Conservation (phyloP, 1,139 yeast genomes). For the Saccharomyces hybrid region DNA sequence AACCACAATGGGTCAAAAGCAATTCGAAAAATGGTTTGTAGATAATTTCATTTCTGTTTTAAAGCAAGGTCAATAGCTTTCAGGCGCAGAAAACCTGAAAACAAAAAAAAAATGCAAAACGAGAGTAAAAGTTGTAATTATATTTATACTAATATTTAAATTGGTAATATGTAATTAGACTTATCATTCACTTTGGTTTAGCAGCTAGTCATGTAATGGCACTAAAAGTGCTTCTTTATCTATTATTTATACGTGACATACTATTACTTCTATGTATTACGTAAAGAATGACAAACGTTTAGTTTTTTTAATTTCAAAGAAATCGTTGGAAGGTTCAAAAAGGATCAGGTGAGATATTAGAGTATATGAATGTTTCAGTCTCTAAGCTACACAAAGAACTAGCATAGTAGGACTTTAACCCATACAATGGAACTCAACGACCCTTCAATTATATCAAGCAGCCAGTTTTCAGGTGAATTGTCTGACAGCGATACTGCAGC, state of each 20-base stretch:
- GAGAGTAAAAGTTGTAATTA: neutral
- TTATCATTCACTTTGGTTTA: neutral
- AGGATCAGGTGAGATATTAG: neutral
- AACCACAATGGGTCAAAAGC: constrained; percentile 46
- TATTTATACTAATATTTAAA: neutral
- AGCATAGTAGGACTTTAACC: neutral
- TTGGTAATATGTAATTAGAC: neutral
- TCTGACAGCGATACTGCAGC: neutral
- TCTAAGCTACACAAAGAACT: neutral
- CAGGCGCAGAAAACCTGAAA: neutral
- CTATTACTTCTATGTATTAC: neutral
- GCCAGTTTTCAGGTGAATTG: neutral
- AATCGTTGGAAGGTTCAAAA: neutral
- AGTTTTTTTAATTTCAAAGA: neutral
- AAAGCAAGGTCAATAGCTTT: neutral
- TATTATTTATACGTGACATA: neutral
- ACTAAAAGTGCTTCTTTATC: neutral
- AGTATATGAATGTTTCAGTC: neutral
- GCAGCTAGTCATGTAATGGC: neutral
- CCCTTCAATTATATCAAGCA: constrained; percentile 4
- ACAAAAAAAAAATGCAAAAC: neutral
- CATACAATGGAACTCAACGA: constrained; percentile 4
- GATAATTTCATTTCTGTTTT: neutral
- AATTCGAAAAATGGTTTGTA: constrained; percentile 57
- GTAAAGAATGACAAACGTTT: neutral